A percentile compares a stretch with the other conserved stretches of the same genome.
These are phyloP conservation scores for Cynanchum wilfordii DNA, from an alignment of 257 asterid genomes.

Conservation along the genomic window DNA sequence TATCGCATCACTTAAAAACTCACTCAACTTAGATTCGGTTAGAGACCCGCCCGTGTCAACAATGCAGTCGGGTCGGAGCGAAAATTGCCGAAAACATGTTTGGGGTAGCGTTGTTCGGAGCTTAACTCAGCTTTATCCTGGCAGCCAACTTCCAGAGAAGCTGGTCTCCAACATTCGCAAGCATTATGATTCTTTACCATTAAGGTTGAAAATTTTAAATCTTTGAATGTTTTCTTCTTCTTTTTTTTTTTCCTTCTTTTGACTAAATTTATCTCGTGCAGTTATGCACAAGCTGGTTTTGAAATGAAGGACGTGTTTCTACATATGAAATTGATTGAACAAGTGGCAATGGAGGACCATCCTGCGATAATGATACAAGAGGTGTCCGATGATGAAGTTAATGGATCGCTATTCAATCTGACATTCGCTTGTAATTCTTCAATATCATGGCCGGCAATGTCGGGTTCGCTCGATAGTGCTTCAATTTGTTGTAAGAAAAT, in stretches of 20 bases:
- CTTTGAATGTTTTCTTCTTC: neutral
- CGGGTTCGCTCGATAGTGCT: constrained; percentile 77
- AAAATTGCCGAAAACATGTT: constrained; percentile 63
- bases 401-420: constrained; percentile 61
- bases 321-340: constrained; percentile 88
- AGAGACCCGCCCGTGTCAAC: constrained; percentile 49
- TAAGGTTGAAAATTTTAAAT: constrained; percentile 43
- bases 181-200: constrained; percentile 93
- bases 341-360: constrained; percentile 66
- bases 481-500: constrained; percentile 80
- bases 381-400: constrained; percentile 52
- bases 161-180: constrained; percentile 84
- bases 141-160: constrained; percentile 93
- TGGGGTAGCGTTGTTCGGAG: constrained; percentile 90
- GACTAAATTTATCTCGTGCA: constrained; percentile 20
- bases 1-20: constrained; percentile 79
- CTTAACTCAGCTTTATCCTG: constrained; percentile 94
- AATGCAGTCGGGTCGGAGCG: constrained; percentile 32
- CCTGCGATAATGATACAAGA: constrained; percentile 84
- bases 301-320: constrained; percentile 97
- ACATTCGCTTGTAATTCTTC: constrained; percentile 88
- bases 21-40: constrained; percentile 64
- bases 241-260: neutral
- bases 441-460: constrained; percentile 90
- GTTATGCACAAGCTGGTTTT: constrained; percentile 87